Base-by-base conservation (phyloP, 2,329 filamentous ascomycete species). In the Zymoseptoria tritici region DNA sequence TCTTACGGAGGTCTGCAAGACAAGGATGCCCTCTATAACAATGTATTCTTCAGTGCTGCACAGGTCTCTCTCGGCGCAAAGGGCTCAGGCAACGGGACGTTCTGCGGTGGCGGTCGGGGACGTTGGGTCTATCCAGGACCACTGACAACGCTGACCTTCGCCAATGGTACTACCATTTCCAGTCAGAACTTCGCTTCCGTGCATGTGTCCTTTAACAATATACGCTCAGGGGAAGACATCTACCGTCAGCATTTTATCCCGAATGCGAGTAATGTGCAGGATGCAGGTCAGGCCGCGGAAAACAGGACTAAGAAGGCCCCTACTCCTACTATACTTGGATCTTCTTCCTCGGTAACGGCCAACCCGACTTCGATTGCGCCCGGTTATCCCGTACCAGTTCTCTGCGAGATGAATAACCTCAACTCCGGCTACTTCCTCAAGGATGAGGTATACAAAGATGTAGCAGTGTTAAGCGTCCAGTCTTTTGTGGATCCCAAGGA, bases 391-490 rank as follows among this genome's bases (percentile, higher is more conserved):
- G 16, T 29, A 11, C n/a, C n/a, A n/a, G 1, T 57, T 57, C 50
- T 57, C 54, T 36, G 21, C 26, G 19, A 52, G 50, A 11, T 54
- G 49, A 29, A 54, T 36, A 46, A 31, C 20, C 66, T 79, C 31
- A 73, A 62, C n/a, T 24, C 74, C 9, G 79, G 80, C 2, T 81
- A 80, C 64, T 79, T 75, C 57, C 74, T 79, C 13, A 73, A 76
- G 36, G 70, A 72, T 57, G 63, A 66, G 2, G 66, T 69, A 4
- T 80, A 77, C 59, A 74, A 76, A 56, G 67, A 73, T 55, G 65
- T 72, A 0, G 72, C 78, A 59, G 67, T 76, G 8, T 60, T 73
- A 20, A 72, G 8, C 80, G 85, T 64, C 74, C 86, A 16, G 71
- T 75, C 0, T 72, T 75, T 51, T 78, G 78, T 16, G 76, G 78